Conservation (phyloP, 1,284 basidiomycete species). For the Moesziomyces sp. region DNA sequence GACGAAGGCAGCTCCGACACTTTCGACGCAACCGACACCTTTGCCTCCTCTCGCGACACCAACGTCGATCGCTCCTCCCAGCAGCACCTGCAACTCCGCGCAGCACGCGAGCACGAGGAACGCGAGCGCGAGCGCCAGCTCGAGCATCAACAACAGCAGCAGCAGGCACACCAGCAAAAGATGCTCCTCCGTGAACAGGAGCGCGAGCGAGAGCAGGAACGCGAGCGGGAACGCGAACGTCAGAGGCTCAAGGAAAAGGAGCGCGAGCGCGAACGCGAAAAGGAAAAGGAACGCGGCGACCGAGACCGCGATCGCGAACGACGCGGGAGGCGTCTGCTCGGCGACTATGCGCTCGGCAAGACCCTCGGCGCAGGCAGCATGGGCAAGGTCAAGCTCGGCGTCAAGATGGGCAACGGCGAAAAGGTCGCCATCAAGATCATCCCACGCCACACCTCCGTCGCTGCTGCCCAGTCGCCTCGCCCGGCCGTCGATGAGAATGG, state of each 20-base stretch:
- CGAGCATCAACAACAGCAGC: constrained; percentile 16
- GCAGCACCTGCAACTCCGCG: constrained; percentile 34
- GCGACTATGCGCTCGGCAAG: constrained; percentile 96
- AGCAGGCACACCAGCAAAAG: constrained; percentile 23
- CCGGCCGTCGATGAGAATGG: constrained; percentile 68
- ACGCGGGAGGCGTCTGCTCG: constrained; percentile 71
- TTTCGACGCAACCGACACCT: constrained; percentile 34
- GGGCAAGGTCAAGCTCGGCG: constrained; percentile 98
- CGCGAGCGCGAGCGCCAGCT: constrained; percentile 20
- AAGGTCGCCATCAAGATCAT: constrained; percentile 99
- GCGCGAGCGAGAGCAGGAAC: constrained; percentile 20
- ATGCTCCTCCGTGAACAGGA: constrained; percentile 23
- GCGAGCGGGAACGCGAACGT: constrained; percentile 24
- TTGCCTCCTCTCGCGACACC: constrained; percentile 37
- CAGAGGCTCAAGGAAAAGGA: constrained; percentile 19
- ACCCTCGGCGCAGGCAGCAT: constrained; percentile 97
- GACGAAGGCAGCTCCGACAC: constrained; percentile 43
- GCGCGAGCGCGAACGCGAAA: constrained; percentile 42
- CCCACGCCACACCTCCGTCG: constrained; percentile 78
- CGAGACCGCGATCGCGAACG: constrained; percentile 51
- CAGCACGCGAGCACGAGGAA: constrained; percentile 30
- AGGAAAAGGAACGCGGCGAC: constrained; percentile 38
- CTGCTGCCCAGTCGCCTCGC: constrained; percentile 68
- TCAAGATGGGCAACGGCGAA: constrained; percentile 87
- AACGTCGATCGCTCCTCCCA: constrained; percentile 37